Base-by-base conservation (phyloP, 495 filamentous ascomycete species). In the Tuber brumale region DNA sequence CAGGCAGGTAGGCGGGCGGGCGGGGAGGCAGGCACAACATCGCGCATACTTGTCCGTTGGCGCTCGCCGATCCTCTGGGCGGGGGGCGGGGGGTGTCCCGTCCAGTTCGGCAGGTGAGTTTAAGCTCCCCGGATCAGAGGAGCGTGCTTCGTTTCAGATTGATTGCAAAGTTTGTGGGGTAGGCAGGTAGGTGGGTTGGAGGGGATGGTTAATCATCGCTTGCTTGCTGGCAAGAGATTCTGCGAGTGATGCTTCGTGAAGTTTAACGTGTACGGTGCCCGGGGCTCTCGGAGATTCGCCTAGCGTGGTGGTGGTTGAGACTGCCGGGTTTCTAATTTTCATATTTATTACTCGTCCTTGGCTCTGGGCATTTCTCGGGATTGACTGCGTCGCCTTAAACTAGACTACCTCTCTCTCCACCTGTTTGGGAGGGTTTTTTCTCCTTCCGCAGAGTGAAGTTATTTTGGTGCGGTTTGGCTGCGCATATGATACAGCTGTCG, bases 1-100 rank as follows among this genome's bases (percentile, higher is more conserved):
- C 3, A 31, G n/a, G 51, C 10, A 61, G n/a, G n/a, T 1, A 61
- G 51, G n/a, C 57, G 57, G 27, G n/a, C 57, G 3, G 57, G 57
- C 57, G 57, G 57, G 57, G 57, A 66, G 57, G 57, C 57, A 66
- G 57, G 57, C 57, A 12, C 23, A 66, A 66, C 57, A 66, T 66
- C n/a, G 57, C 57, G 57, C 57, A 66, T 66, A 66, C 57, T 66
- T 66, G 57, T 66, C 57, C 57, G 57, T 66, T 66, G 57, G 57
- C 57, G 27, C 18, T 31, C 51, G 46, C 27, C 57, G n/a, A 66
- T 66, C 57, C 12, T 21, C 57, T 16, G 57, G 12, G 57, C 14
- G 27, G 57, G 12, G 18, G 51, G 5, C 23, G 9, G 21, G 7
- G 19, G 21, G 21, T 31, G 37, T 39, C 37, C 37, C 37, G 37